phyloP scores from a whole-genome alignment of 495 filamentous ascomycete species.

The Durotheca rogersii region DNA sequence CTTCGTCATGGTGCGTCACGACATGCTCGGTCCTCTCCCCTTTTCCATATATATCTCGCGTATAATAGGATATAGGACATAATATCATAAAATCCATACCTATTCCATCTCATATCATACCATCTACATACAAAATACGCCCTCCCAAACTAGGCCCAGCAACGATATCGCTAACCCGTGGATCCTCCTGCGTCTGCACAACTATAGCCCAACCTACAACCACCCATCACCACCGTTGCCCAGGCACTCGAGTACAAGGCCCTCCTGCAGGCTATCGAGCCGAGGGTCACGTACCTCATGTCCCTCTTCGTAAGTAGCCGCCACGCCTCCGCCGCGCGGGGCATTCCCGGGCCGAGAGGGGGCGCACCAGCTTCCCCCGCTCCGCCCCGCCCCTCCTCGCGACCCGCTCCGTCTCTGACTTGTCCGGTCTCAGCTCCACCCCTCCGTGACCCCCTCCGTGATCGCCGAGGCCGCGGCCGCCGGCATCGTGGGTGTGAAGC shows the following conservation, averaged over 20 bases:
- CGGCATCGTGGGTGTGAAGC: conserved; percentile 68
- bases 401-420: neutral
- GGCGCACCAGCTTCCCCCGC: too few species aligned
- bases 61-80: too few species aligned
- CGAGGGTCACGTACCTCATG: conserved; percentile 81
- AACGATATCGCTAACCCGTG: neutral
- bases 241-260: conserved; percentile 75
- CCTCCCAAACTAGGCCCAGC: neutral
- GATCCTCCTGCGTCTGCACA: conserved; percentile 4
- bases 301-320: conserved; percentile 63
- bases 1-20: conserved; percentile 53
- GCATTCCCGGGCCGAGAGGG: too few species aligned
- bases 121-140: too few species aligned
- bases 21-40: too few species aligned
- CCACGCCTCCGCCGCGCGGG: neutral
- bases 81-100: too few species aligned
- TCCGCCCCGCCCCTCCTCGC: neutral
- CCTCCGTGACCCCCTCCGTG: conserved; percentile 72
- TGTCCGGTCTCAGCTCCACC: conserved; percentile 46
- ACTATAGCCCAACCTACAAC: conserved; percentile 62
- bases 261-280: conserved; percentile 65
- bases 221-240: conserved; percentile 72
- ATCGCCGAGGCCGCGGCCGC: conserved; percentile 70
- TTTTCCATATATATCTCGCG: too few species aligned
- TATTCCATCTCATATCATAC: too few species aligned